phyloP scores from a whole-genome alignment of 169 alveolate species.

The Eimeria necatrix region DNA sequence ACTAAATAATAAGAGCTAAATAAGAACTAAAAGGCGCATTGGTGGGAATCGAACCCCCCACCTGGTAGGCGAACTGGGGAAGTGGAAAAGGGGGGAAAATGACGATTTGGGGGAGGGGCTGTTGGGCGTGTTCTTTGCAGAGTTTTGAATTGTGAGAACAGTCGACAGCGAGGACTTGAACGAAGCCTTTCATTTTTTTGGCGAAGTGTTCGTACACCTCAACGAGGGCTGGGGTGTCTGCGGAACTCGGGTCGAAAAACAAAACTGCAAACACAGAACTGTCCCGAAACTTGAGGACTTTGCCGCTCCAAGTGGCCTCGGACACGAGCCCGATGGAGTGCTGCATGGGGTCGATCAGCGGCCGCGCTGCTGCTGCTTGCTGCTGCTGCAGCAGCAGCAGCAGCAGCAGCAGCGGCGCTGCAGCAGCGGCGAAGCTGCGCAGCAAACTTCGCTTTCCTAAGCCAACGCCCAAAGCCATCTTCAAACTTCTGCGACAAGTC shows the following conservation, averaged over 20 bases:
- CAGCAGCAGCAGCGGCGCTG: slow-evolving; percentile 43
- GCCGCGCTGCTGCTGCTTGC: slow-evolving; percentile 11
- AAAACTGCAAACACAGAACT: slow-evolving; percentile 37
- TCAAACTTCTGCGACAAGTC: too few relatives aligned
- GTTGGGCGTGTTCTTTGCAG: slow-evolving; percentile 90
- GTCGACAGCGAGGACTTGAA: slow-evolving; percentile 88
- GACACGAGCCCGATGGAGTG: slow-evolving; percentile 66
- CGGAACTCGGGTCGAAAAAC: slow-evolving; percentile 38
- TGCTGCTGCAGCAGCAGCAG: not conserved
- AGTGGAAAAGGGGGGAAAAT: slow-evolving; percentile 87
- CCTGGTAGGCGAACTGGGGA: slow-evolving; percentile 64
- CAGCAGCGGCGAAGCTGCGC: not conserved
- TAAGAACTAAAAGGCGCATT: too few relatives aligned
- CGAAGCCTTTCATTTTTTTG: slow-evolving; percentile 89
- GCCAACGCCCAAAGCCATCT: too few relatives aligned
- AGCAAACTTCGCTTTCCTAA: too few relatives aligned
- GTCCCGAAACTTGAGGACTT: slow-evolving; percentile 53
- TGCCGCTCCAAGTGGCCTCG: slow-evolving; percentile 63
- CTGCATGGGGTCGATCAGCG: slow-evolving; percentile 65
- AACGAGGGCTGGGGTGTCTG: slow-evolving; percentile 62
- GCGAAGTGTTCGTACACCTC: slow-evolving; percentile 87
- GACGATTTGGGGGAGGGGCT: slow-evolving; percentile 86
- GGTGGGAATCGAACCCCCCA: not conserved
- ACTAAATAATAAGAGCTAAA: not conserved
- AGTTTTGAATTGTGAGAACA: slow-evolving; percentile 89